Percentiles rank a stretch among this genome's conserved stretches.
phyloP scores from a whole-genome alignment of 2,329 filamentous ascomycete species.

The Pseudocercospora cruenta region DNA sequence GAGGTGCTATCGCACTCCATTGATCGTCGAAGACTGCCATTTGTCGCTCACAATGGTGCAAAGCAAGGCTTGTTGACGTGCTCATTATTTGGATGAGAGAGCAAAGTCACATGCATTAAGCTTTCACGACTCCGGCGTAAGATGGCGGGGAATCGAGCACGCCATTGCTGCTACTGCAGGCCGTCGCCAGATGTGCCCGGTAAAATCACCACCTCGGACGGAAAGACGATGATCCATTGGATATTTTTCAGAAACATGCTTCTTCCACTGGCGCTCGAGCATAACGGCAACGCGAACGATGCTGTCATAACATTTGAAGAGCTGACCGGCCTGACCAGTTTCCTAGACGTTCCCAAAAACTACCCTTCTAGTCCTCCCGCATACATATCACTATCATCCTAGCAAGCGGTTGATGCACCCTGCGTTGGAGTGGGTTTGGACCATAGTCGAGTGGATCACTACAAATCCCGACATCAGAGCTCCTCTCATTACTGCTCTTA shows the following conservation, averaged over 20 bases:
- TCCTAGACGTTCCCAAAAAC: neutral
- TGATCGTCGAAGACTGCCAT: neutral
- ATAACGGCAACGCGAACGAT: slow-evolving; percentile 3
- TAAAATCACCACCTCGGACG: slow-evolving; percentile 1
- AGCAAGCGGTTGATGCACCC: slow-evolving; percentile 7
- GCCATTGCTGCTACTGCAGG: slow-evolving; percentile 7
- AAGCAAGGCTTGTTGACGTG: slow-evolving; percentile 1
- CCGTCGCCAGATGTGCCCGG: neutral
- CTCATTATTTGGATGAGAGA: neutral
- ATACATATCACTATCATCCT: slow-evolving; percentile 5
- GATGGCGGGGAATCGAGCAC: slow-evolving; percentile 3
- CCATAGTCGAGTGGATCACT: slow-evolving; percentile 16
- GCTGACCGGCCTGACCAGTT: neutral
- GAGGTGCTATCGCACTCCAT: neutral
- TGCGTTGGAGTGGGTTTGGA: slow-evolving; percentile 11
- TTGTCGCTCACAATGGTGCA: slow-evolving; percentile 3
- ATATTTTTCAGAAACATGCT: neutral
- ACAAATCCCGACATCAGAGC: slow-evolving; percentile 8
- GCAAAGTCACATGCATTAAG: neutral
- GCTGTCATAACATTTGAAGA: neutral
- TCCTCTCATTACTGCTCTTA: slow-evolving; percentile 17
- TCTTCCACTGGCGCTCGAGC: slow-evolving; percentile 1
- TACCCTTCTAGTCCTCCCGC: neutral
- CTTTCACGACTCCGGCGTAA: neutral
- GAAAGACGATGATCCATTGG: neutral